Evolutionary conservation across 257 asterid species (phyloP).

Genomic region (Solanum neorickii): DNA sequence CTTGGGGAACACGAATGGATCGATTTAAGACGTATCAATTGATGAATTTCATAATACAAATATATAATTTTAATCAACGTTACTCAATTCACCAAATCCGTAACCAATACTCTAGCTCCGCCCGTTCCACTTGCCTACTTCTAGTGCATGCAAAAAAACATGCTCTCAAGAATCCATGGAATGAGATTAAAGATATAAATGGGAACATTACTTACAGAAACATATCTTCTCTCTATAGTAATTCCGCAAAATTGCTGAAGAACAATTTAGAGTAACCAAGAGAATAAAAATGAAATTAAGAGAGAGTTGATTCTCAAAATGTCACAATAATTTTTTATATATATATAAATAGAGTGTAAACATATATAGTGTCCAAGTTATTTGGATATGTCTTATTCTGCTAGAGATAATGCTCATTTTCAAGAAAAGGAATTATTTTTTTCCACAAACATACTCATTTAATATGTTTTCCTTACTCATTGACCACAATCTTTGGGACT

Average conservation of each 20-base stretch:
- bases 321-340: not conserved
- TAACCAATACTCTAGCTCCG: not conserved
- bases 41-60: not conserved
- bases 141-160: not conserved
- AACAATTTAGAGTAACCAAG: not conserved
- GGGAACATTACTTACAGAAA: not conserved
- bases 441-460: constrained; percentile 4
- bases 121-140: not conserved
- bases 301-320: not conserved
- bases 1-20: not conserved
- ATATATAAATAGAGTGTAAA: not conserved
- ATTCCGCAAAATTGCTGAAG: not conserved
- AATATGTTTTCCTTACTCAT: not conserved
- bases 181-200: not conserved
- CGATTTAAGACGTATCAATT: not conserved
- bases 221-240: not conserved
- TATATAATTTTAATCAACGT: not conserved
- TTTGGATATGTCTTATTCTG: not conserved
- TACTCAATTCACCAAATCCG: not conserved
- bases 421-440: not conserved
- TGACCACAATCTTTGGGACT: constrained; percentile 5
- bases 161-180: not conserved
- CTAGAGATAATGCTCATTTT: not conserved
- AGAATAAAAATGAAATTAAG: not conserved
- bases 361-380: not conserved